Evolutionary conservation across 495 filamentous ascomycete genomes (phyloP).

Genomic region (Lichenothelia convexa): DNA sequence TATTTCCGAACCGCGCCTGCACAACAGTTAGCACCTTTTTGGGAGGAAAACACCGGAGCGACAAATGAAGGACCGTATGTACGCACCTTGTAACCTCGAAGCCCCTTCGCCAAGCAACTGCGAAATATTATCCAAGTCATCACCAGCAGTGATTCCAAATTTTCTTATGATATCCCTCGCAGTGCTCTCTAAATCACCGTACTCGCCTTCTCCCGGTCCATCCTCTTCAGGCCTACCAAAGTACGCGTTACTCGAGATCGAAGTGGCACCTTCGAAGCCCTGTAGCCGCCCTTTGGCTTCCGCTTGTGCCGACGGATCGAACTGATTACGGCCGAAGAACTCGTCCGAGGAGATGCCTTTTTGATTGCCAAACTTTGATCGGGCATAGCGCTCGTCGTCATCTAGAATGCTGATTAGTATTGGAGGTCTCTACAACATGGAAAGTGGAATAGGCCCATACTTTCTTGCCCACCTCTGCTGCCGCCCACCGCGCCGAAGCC

Average conservation of each 20-base stretch:
- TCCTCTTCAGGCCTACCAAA: slow-evolving; percentile 81
- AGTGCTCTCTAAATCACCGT: slow-evolving; percentile 75
- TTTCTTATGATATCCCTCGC: slow-evolving; percentile 88
- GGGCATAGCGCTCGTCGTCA: slow-evolving; percentile 55
- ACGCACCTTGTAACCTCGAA: slow-evolving; percentile 53
- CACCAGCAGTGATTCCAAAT: slow-evolving; percentile 86
- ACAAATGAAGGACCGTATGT: background rate
- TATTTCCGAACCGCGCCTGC: slow-evolving; percentile 64
- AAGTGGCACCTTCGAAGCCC: slow-evolving; percentile 78
- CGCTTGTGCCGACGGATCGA: slow-evolving; percentile 58
- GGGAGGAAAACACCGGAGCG: background rate
- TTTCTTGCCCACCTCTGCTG: slow-evolving; percentile 29
- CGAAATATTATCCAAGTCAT: slow-evolving; percentile 81
- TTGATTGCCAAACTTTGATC: slow-evolving; percentile 70
- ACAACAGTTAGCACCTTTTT: background rate
- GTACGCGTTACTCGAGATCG: slow-evolving; percentile 91
- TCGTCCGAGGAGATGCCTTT: slow-evolving; percentile 97
- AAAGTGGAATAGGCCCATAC: slow-evolving; percentile 11
- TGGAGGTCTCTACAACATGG: too few relatives aligned
- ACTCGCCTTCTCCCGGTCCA: slow-evolving; percentile 41
- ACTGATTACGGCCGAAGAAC: slow-evolving; percentile 82
- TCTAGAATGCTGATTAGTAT: slow-evolving; percentile 24
- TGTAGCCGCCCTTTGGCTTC: slow-evolving; percentile 76
- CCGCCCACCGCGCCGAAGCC: slow-evolving; percentile 78
- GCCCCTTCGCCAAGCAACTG: slow-evolving; percentile 71